Base-by-base conservation (phyloP, 2,329 filamentous ascomycete species). In the Furcasterigmium furcatum region DNA sequence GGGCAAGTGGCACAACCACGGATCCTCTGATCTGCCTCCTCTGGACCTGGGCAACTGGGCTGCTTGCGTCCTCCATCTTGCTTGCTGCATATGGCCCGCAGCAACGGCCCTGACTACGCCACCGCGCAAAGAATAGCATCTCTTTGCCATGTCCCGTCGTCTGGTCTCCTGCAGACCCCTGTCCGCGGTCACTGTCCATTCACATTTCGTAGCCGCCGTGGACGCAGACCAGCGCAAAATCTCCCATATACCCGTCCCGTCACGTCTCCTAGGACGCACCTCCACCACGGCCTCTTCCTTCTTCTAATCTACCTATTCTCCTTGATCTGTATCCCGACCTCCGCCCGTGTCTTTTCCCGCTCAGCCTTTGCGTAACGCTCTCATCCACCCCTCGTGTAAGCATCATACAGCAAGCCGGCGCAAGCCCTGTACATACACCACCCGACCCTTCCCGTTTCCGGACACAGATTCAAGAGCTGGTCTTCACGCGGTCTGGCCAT, bases 31-130 rank as follows among this genome's bases (percentile, higher is more conserved):
- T 36, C 34, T 36, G 34, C 34, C 16, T 18, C 18, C 27, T 16
- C 24, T 27, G 24, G 7, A 7, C 24, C 24, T 27, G 24, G 24
- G 38, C 22, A n/a, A 41, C 38, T 27, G 22, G 21, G 12, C 38
- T 27, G 16, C 24, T 19, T 29, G 16, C 34, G 47, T 52, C n/a
- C 42, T 38, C 43, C 40, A 42, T 39, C 22, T 36, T 51, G 55
- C 56, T 55, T 53, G 55, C 57, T 55, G 57, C 56, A 52, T 55
- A 43, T 29, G 38, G 22, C 30, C 24, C 35, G 38, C n/a, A 38
- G 19, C 27, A 27, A 30, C 16, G 14, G 22, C 36, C 22, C 24
- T 18, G 16, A 20, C 24, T 39, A 41, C 48, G 38, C 36, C 40
- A 27, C 45, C 43, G 48, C 50, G 41, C 44, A 45, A 49, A 52